Percentiles rank a stretch among this genome's conserved stretches.
Evolutionary conservation across 768 basidiomycete genomes (phyloP).

Genomic region (Lepiota brunneoincarnata): DNA sequence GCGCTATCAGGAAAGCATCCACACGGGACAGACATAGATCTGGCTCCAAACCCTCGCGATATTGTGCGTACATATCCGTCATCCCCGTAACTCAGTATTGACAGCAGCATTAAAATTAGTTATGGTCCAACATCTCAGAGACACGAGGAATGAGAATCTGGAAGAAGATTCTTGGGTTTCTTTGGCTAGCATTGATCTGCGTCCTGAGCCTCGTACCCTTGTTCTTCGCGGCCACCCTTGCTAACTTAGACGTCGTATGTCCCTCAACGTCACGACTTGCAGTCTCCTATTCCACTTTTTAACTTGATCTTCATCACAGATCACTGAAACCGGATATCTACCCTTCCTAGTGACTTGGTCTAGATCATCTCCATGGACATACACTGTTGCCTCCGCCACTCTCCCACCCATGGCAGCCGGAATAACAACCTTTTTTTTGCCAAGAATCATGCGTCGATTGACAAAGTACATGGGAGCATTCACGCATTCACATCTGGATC

Average conservation of each 20-base stretch:
- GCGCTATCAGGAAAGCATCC: constrained; percentile 54
- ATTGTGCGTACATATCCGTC: constrained; percentile 22
- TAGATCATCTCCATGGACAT: constrained; percentile 50
- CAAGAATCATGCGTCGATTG: constrained; percentile 74
- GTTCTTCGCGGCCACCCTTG: constrained; percentile 74
- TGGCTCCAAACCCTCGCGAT: constrained; percentile 62
- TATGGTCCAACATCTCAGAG: constrained; percentile 76
- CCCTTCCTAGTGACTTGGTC: constrained; percentile 65
- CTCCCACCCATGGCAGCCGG: constrained; percentile 78
- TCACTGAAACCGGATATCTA: constrained; percentile 52
- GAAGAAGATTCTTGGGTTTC: constrained; percentile 57
- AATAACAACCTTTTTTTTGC: constrained; percentile 72
- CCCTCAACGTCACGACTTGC: neutral
- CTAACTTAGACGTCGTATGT: constrained; percentile 71
- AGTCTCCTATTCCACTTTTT: neutral
- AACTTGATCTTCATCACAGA: constrained; percentile 21
- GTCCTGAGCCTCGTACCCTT: constrained; percentile 85
- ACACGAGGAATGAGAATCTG: constrained; percentile 44
- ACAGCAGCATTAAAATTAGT: constrained; percentile 29
- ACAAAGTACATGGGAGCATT: constrained; percentile 53
- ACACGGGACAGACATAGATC: constrained; percentile 56
- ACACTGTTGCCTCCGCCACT: constrained; percentile 77
- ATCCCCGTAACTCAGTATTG: neutral
- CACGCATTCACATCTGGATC: constrained; percentile 65
- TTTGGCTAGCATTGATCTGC: constrained; percentile 63